Conservation (phyloP, 2,329 filamentous ascomycete genomes). For the Didymella sp. region DNA sequence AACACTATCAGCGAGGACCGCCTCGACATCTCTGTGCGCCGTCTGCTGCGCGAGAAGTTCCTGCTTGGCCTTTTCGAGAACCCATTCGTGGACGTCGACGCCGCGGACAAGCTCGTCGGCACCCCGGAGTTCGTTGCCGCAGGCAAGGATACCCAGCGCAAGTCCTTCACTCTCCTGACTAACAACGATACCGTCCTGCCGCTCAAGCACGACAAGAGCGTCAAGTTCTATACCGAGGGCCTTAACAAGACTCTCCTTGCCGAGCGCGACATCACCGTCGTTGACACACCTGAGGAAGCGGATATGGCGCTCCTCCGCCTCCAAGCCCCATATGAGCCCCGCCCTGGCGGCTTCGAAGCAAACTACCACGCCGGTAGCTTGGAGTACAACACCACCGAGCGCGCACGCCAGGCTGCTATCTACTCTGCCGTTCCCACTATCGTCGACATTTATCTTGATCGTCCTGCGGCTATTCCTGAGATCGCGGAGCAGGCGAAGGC, state of each 20-base stretch:
- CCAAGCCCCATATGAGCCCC: conserved; percentile 51
- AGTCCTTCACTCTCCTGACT: conserved; percentile 47
- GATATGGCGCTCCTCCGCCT: conserved; percentile 54
- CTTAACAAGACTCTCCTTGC: conserved; percentile 45
- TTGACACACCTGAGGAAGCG: conserved; percentile 48
- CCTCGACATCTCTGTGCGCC: conserved; percentile 56
- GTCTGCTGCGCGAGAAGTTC: conserved; percentile 60
- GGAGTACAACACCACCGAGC: conserved; percentile 52
- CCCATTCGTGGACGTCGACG: conserved; percentile 58
- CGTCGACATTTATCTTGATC: conserved; percentile 55
- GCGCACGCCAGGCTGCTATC: conserved; percentile 50
- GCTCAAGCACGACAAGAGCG: conserved; percentile 24
- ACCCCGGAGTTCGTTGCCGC: conserved; percentile 53
- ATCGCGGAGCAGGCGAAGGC: conserved; percentile 50
- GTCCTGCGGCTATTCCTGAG: conserved; percentile 54
- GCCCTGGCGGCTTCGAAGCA: conserved; percentile 53
- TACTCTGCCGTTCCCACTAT: conserved; percentile 51
- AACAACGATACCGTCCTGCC: conserved; percentile 46
- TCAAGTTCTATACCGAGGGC: conserved; percentile 49
- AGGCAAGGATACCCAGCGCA: conserved; percentile 50
- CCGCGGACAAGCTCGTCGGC: conserved; percentile 53
- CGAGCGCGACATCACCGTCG: conserved; percentile 43
- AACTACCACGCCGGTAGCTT: conserved; percentile 52
- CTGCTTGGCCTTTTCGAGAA: conserved; percentile 60
- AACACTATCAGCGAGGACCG: conserved; percentile 54